Base-by-base conservation (phyloP, 495 filamentous ascomycete genomes). In the Penicillium paradoxum region DNA sequence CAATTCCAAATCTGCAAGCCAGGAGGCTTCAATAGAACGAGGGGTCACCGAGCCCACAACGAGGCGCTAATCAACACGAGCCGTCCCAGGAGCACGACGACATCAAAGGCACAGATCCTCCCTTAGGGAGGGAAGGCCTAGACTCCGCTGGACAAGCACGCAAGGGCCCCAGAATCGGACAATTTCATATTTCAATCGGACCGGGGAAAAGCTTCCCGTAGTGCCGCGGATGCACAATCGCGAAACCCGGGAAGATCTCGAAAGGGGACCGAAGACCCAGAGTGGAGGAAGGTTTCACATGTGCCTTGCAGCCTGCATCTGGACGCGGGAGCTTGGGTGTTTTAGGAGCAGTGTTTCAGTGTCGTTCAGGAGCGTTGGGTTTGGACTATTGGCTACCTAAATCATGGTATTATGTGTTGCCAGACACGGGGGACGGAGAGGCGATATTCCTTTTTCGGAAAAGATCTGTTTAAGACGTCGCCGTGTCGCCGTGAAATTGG, bases 291-390 rank as follows among this genome's bases (percentile, higher is more conserved):
- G 57, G 63, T 66, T 59, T 66, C 63, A 66, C 36, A 42, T 32
- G 60, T 64, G 57, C 63, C 63, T 66, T 66, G 60, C 63, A 64
- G 60, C 10, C 34, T 53, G 57, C 59, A 59, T 51, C 18, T 36
- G 8, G 32, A 37, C 30, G 17, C 49, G 40, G 50, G 46, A 52
- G 24, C 53, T 51, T 46, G 32, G 21, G 30, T 33, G 46, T 33
- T 47, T 53, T 36, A 11, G 22, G 30, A 45, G 30, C 53, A 18
- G 45, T 53, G 58, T 61, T 61, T 61, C 58, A 61, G 18, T 57
- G 24, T 43, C 37, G 11, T 38, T 34, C 55, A 39, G 49, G 56
- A 24, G 19, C 38, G 11, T 42, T 42, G 34, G 19, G 15, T 37
- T 36, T 6, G 18, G 18, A 9, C 10, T 15, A 15, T 34, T 18